These are phyloP conservation scores for Phyllosticta ampelicida DNA, from an alignment of 2,329 filamentous ascomycete species.

Conservation along the genomic window DNA sequence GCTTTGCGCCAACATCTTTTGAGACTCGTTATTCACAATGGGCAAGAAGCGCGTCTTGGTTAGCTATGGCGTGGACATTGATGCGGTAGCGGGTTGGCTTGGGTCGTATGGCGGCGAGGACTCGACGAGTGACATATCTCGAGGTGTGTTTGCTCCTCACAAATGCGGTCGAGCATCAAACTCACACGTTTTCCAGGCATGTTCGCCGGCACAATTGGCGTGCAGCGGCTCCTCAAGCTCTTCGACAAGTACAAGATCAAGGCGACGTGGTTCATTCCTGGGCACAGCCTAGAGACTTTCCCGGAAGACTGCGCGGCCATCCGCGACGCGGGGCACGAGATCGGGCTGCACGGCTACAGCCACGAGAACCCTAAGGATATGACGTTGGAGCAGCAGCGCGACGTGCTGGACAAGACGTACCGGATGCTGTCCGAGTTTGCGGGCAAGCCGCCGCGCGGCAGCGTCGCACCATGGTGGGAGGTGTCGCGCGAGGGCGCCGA, in stretches of 20 bases:
- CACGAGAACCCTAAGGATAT: conserved; percentile 65
- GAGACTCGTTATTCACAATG: conserved; percentile 19
- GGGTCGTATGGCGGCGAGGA: conserved; percentile 67
- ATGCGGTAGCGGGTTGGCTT: conserved; percentile 64
- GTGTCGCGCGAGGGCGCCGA: conserved; percentile 56
- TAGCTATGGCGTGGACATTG: conserved; percentile 61
- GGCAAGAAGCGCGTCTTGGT: conserved; percentile 44
- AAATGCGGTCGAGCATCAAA: not conserved
- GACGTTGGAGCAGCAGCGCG: conserved; percentile 63
- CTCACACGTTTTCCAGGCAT: conserved; percentile 34
- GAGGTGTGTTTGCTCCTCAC: conserved; percentile 37
- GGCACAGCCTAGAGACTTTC: conserved; percentile 53
- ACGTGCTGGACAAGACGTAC: conserved; percentile 65
- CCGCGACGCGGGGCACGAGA: conserved; percentile 54
- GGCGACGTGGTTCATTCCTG: conserved; percentile 55
- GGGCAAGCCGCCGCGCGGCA: conserved; percentile 59
- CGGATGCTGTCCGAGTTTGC: conserved; percentile 59
- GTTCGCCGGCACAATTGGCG: conserved; percentile 59
- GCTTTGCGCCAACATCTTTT: conserved; percentile 35
- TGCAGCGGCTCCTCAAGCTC: conserved; percentile 55
- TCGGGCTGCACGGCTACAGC: conserved; percentile 58
- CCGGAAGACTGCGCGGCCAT: conserved; percentile 53
- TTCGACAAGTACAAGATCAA: conserved; percentile 65
- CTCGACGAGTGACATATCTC: conserved; percentile 58
- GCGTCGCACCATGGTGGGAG: conserved; percentile 69